Evolutionary conservation across 192 early-diverging fungal species (phyloP), one percentile per base, ranked within the genome.

Genomic region (Allomyces javanicus): DNA sequence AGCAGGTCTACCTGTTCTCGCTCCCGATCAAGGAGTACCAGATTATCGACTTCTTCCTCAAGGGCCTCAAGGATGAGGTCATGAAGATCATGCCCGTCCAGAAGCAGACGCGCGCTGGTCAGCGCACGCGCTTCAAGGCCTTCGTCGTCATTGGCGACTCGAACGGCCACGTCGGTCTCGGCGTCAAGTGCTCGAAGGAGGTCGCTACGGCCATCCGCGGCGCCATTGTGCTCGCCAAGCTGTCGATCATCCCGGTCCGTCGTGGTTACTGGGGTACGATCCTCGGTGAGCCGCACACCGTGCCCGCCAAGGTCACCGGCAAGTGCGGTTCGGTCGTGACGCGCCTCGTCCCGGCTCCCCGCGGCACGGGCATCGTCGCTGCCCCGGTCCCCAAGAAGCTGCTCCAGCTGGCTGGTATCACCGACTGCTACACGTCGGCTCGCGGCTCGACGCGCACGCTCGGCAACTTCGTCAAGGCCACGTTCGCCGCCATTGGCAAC

Each of bases 51-150:
- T 80, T 78, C 75, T 94, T 97, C 87, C 79, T 97, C 61, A 72
- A 75, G n/a, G 84, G 85, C 75, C 86, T 97, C 71, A 93, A 93
- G 89, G 94, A 97, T 79, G 90, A 97, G 83, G 94, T 97, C 68
- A 97, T 97, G 94, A 97, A 97, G 87, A 93, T 97, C 75, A 95
- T 92, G 83, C 94, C 94, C 66, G 94, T 97, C 71, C 94, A 97
- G 86, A 97, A 97, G 89, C 94, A 97, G 82, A 97, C 94, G 76
- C 88, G 89, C 79, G 94, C 94, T 72, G 94, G 94, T 89, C 94
- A 97, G 84, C 89, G 94, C 74, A 97, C 94, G 73, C 90, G 94
- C 76, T 97, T 97, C 87, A 97, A 97, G 92, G 94, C 94, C 72
- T 97, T 94, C 75, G 94, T 97, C 70, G 90, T 94, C 81, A 91